Percentiles rank a stretch among this genome's conserved stretches.
Conservation (phyloP, 2,329 filamentous ascomycete genomes). For the Phialophora tarda region DNA sequence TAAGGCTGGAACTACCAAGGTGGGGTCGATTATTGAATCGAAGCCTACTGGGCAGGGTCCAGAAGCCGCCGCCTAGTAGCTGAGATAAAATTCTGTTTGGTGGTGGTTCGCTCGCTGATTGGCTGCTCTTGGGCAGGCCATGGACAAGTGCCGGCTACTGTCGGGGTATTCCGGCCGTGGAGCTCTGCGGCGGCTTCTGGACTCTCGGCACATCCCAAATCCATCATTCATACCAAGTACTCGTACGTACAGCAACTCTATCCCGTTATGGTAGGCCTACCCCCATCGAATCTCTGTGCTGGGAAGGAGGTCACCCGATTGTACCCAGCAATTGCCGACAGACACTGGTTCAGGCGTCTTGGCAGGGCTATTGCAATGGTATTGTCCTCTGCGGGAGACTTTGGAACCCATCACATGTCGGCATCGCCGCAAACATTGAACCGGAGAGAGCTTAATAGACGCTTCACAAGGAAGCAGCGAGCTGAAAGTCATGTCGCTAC, state of each 20-base stretch:
- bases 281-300: background rate
- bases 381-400: background rate
- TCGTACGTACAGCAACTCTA: conserved; percentile 5
- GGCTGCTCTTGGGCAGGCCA: background rate
- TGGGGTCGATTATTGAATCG: conserved; percentile 7
- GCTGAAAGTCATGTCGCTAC: background rate
- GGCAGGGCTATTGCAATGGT: background rate
- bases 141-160: background rate
- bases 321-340: conserved; percentile 4
- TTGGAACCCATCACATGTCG: background rate
- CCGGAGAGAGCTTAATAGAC: background rate
- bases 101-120: conserved; percentile 12
- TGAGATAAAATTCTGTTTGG: conserved; percentile 26
- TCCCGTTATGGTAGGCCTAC: conserved; percentile 8
- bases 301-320: background rate
- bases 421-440: background rate
- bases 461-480: background rate
- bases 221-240: background rate
- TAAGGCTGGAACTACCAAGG: conserved; percentile 18
- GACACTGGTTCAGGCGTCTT: background rate
- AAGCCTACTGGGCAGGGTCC: conserved; percentile 7
- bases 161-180: background rate
- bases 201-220: background rate
- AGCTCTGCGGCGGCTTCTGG: background rate
- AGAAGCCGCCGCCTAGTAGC: conserved; percentile 24